Conservation (phyloP, 2,329 filamentous ascomycete species). For the Geosmithia morbida region DNA sequence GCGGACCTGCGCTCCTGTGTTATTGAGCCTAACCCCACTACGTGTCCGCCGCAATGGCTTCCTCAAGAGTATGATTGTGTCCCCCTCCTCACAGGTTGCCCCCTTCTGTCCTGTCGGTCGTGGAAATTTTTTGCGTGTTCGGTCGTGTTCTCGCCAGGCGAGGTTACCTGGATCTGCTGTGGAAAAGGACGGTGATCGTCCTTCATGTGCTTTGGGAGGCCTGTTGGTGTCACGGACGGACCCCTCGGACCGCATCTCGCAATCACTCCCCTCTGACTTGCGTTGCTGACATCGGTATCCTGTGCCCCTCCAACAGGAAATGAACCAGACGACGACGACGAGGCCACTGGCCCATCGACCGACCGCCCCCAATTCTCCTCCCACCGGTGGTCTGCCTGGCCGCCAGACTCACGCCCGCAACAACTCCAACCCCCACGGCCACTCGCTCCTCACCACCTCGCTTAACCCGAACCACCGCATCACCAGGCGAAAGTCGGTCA, state of each 20-base stretch:
- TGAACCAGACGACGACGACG: slow-evolving; percentile 48
- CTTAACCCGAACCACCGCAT: slow-evolving; percentile 75
- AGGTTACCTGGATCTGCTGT: too few relatives aligned
- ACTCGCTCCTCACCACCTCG: slow-evolving; percentile 64
- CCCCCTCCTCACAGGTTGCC: background rate
- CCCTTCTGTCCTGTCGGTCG: background rate
- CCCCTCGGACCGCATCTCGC: too few relatives aligned
- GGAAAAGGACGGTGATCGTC: too few relatives aligned
- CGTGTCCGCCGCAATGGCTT: slow-evolving; percentile 37
- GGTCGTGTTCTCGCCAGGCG: too few relatives aligned
- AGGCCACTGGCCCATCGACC: slow-evolving; percentile 53
- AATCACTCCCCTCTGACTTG: background rate
- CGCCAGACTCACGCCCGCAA: slow-evolving; percentile 57
- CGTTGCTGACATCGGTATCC: background rate
- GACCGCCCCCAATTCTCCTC: slow-evolving; percentile 38
- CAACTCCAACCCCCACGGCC: slow-evolving; percentile 66
- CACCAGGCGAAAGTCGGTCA: slow-evolving; percentile 87
- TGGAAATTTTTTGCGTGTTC: background rate
- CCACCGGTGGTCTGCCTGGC: slow-evolving; percentile 39
- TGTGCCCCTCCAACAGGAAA: slow-evolving; percentile 31
- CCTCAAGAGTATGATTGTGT: slow-evolving; percentile 38
- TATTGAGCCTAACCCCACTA: slow-evolving; percentile 9
- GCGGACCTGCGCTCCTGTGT: slow-evolving; percentile 5
- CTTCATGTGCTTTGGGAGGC: background rate
- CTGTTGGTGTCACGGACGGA: too few relatives aligned